Evolutionary conservation across 2,329 filamentous ascomycete genomes (phyloP), one percentile per base, ranked within the genome.

Genomic region (Sporothrix protearum): DNA sequence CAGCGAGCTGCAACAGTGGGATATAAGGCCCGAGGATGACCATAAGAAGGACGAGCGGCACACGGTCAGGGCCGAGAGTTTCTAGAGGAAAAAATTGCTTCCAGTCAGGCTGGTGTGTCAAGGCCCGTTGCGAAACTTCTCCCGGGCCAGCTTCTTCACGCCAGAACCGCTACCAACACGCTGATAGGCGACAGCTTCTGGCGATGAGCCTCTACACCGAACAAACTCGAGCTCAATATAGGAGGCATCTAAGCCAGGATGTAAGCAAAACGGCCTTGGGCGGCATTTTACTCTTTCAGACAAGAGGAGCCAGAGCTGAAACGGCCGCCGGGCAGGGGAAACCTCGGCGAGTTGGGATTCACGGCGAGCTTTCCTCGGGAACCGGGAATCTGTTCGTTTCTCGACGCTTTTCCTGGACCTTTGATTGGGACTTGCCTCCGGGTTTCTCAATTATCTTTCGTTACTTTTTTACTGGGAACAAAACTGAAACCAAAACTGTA

Each of bases 1-100:
- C 14, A 68, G 66, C 66, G 49, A 39, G 49, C 49, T 57, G 66
- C 49, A 55, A 45, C 25, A 55, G 12, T 55, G 51, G 49, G 66
- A 57, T 19, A 28, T 28, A 14, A 68, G 14, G 28, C 47, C 45
- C 66, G 63, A 49, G 39, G 51, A 14, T 39, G 19, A n/a, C 39
- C 42, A 47, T 14, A 30, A 36, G 42, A 49, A 49, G n/a, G 42
- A 47, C 42, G 14, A 47, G 14, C 42, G 42, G 42, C 42, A 47
- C 42, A 16, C 42, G 42, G 4, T 47, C 42, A 14, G 14, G 42
- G 14, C 42, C 42, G 42, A 47, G 42, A 47, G 19, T 36, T 36
- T 36, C 12, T 19, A 19, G 42, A 42, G 12, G 14, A 47, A 14
- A 47, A 47, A 19, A 47, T 12, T 16, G 42, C 42, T 36, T 36